phyloP scores from a whole-genome alignment of 768 basidiomycete genomes.

The Phylloporus sp. region DNA sequence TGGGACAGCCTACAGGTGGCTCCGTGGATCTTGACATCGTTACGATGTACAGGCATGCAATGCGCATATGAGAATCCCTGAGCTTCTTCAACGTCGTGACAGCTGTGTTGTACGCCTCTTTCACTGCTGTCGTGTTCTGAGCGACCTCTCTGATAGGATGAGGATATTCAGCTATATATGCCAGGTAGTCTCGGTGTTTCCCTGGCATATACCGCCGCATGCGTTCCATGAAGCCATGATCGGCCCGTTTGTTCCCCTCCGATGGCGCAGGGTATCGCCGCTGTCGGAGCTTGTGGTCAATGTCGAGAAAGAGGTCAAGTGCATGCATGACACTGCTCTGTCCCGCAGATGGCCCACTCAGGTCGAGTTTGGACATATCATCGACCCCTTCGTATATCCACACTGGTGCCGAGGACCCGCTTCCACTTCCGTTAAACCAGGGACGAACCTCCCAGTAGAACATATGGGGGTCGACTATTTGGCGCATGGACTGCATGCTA shows the following conservation, averaged over 20 bases:
- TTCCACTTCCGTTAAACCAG: constrained; percentile 85
- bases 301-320: constrained; percentile 79
- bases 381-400: constrained; percentile 82
- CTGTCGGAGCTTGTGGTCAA: constrained; percentile 79
- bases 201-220: constrained; percentile 97
- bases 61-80: constrained; percentile 83
- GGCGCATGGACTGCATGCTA: constrained; percentile 63
- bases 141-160: constrained; percentile 63
- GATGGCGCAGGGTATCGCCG: constrained; percentile 66
- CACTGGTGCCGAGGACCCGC: constrained; percentile 42
- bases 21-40: constrained; percentile 68
- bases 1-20: constrained; percentile 45
- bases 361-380: constrained; percentile 51
- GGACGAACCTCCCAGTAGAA: constrained; percentile 91
- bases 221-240: constrained; percentile 80
- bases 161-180: constrained; percentile 53
- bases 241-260: constrained; percentile 57
- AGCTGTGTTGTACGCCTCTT: constrained; percentile 74
- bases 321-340: constrained; percentile 91
- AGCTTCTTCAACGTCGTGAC: constrained; percentile 76
- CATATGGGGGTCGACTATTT: constrained; percentile 71
- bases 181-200: constrained; percentile 80
- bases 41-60: constrained; percentile 85
- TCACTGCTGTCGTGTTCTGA: constrained; percentile 49
- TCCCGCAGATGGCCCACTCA: constrained; percentile 88